A percentile compares a stretch with the other conserved stretches of the same genome.
Evolutionary conservation across 1,139 yeast genomes (phyloP).

Genomic region (Lodderomyces margitis): DNA sequence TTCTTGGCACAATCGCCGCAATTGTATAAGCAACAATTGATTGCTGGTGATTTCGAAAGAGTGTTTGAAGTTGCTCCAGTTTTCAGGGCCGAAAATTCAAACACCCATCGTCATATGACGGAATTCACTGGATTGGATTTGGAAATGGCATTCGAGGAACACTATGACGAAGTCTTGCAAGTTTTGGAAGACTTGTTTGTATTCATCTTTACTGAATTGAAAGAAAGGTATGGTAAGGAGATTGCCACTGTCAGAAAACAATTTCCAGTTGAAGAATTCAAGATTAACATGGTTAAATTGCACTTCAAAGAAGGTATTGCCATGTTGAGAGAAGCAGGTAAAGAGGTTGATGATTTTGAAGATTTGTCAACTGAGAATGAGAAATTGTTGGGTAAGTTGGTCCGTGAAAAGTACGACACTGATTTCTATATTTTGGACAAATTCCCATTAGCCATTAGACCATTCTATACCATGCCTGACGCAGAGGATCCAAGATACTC

Average conservation of each 20-base stretch:
- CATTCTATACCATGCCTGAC: conserved; percentile 99
- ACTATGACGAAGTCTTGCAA: conserved; percentile 92
- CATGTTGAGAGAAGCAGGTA: conserved; percentile 78
- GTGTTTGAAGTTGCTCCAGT: conserved; percentile 98
- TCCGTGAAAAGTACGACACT: conserved; percentile 91
- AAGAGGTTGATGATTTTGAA: conserved; percentile 81
- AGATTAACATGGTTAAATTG: conserved; percentile 86
- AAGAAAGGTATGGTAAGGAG: conserved; percentile 74
- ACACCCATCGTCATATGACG: conserved; percentile 99
- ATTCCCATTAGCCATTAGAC: conserved; percentile 95
- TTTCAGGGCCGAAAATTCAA: conserved; percentile 97
- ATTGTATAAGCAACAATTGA: conserved; percentile 94
- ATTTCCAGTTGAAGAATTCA: conserved; percentile 96
- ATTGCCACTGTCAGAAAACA: conserved; percentile 89
- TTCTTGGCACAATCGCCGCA: conserved; percentile 98
- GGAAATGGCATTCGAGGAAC: conserved; percentile 98
- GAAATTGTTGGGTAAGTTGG: conserved; percentile 85
- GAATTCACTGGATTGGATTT: conserved; percentile 96
- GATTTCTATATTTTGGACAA: conserved; percentile 97
- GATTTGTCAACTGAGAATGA: conserved; percentile 95
- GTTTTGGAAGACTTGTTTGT: conserved; percentile 80
- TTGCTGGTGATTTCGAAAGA: conserved; percentile 95
- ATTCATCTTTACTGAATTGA: conserved; percentile 82
- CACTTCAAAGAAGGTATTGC: conserved; percentile 89
- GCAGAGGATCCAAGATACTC: conserved; percentile 88